These are phyloP conservation scores for Backusella psychrophila DNA, from an alignment of 192 early-diverging fungal species.

Conservation along the genomic window DNA sequence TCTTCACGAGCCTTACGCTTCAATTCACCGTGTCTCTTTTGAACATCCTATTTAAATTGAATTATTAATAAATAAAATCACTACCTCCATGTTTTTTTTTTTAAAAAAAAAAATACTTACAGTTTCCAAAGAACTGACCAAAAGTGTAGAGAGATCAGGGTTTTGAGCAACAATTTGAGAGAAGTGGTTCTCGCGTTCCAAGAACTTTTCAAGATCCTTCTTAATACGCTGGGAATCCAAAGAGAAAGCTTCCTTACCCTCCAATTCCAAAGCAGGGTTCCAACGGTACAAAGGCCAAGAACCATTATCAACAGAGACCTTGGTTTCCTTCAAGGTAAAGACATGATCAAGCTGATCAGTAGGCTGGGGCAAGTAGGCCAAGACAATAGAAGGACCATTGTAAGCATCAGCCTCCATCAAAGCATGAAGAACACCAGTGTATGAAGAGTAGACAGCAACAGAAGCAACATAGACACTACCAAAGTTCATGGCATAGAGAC, in stretches of 20 bases:
- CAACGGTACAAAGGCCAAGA: conserved; percentile 96
- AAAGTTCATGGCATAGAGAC: conserved; percentile 95
- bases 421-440: conserved; percentile 85
- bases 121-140: conserved; percentile 65
- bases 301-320: conserved; percentile 85
- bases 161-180: conserved; percentile 70
- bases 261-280: conserved; percentile 68
- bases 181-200: conserved; percentile 82
- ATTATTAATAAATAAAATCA: conserved; percentile 1
- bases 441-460: conserved; percentile 82
- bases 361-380: conserved; percentile 76
- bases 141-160: conserved; percentile 54
- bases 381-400: conserved; percentile 84
- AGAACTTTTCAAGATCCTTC: conserved; percentile 75
- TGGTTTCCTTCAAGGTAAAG: conserved; percentile 81
- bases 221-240: conserved; percentile 79
- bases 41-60: conserved; percentile 39
- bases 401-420: conserved; percentile 89
- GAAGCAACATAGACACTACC: conserved; percentile 89
- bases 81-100: neutral
- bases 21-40: conserved; percentile 59
- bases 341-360: conserved; percentile 60
- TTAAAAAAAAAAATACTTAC: conserved; percentile 25
- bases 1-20: conserved; percentile 65
- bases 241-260: conserved; percentile 62